phyloP scores from a whole-genome alignment of 345 rosid genomes.

The Bruguiera parviflora region DNA sequence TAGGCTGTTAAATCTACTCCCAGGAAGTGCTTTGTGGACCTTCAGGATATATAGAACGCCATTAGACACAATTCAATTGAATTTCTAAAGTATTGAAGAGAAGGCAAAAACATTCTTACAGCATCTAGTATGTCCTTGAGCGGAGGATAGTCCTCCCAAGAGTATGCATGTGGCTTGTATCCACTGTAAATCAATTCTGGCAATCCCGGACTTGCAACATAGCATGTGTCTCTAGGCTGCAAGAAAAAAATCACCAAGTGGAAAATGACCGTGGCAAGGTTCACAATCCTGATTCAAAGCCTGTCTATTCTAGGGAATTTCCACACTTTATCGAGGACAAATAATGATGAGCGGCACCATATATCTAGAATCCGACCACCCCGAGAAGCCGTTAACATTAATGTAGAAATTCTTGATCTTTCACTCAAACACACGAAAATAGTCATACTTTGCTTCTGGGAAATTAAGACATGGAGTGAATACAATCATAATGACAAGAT shows the following conservation, averaged over 20 bases:
- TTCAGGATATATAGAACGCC: constrained; percentile 20
- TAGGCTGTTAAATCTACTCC: constrained; percentile 80
- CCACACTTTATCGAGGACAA: background rate
- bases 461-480: background rate
- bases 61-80: background rate
- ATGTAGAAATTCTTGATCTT: background rate
- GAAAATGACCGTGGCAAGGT: background rate
- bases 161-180: constrained; percentile 56
- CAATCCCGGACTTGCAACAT: constrained; percentile 65
- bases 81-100: background rate
- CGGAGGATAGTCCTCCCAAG: constrained; percentile 86
- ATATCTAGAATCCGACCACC: background rate
- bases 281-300: background rate
- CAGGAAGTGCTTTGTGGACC: constrained; percentile 72
- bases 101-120: constrained; percentile 31
- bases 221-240: constrained; percentile 85
- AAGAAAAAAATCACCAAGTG: background rate
- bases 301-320: background rate
- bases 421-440: background rate
- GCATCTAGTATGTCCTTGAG: constrained; percentile 64
- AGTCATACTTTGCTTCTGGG: background rate
- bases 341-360: too few species aligned
- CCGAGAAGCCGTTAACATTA: background rate
- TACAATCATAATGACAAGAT: background rate
- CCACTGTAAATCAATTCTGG: constrained; percentile 65